Base-by-base conservation (phyloP, 2,329 filamentous ascomycete genomes). In the Trichoderma sp. region DNA sequence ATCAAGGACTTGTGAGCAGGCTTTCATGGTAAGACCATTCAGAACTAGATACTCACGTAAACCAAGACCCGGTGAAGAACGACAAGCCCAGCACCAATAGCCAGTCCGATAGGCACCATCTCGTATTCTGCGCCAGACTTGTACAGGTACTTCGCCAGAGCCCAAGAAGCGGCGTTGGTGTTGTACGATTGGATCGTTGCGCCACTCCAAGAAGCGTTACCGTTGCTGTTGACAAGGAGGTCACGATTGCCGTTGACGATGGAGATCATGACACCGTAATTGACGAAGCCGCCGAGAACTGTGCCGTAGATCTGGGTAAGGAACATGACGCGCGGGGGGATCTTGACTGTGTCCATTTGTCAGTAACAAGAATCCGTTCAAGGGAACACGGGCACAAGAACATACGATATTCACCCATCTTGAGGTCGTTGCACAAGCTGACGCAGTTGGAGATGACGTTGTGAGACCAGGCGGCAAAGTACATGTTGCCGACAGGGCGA, bases 381-480 rank as follows among this genome's bases (percentile, higher is more conserved):
- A 12, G 6, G 14, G 17, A 5, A 7, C 12, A 17, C 0, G 2
- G 19, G 15, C n/a, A 28, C 3, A 0, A 17, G 21, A 3, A 75
- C 80, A 59, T 74, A 82, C 82, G 78, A 58, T 87, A 87, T 75
- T 86, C 82, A 21, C 84, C 85, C 78, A 86, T 79, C 74, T 87
- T 87, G 26, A 87, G 71, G 67, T 85, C 83, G 54, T 79, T 81
- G 44, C 77, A 82, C 7, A 87, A 74, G 62, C 75, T 81, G 51
- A 86, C 80, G 0, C 78, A 74, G 57, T 83, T 83, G 2, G 64
- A 14, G 56, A 87, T 85, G 56, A 86, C 81, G 44, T 81, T 84
- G 72, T 87, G 84, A 1, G 83, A 86, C 83, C 83, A 86, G 12
- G 80, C 80, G 7, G 83, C 81, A 70, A 85, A 85, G 71, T 85